These are phyloP conservation scores for Barnettozyma sucrosica DNA, from an alignment of 805 yeast genomes.

Conservation along the genomic window DNA sequence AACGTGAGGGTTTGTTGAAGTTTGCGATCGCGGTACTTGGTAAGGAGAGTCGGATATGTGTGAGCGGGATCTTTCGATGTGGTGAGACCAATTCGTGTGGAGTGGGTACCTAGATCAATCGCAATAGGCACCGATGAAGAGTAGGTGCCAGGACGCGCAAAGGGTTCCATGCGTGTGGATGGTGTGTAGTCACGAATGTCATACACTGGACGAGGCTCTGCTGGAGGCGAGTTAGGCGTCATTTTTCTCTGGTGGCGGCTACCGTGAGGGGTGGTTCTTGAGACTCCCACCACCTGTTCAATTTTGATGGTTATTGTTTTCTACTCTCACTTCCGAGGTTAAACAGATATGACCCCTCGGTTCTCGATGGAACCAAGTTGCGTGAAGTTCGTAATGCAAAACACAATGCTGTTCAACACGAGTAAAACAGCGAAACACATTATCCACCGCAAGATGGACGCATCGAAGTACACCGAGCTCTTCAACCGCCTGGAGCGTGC, in stretches of 20 bases:
- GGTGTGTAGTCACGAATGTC: slow-evolving; percentile 20
- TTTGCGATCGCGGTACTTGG: slow-evolving; percentile 77
- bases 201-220: slow-evolving; percentile 10
- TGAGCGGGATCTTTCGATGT: slow-evolving; percentile 44
- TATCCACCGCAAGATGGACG: not conserved
- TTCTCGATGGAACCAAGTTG: not conserved
- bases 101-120: slow-evolving; percentile 74
- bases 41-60: slow-evolving; percentile 59
- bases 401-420: too few species aligned
- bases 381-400: too few species aligned
- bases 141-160: slow-evolving; percentile 36
- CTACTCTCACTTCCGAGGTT: not conserved
- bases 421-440: too few species aligned
- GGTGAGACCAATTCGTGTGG: slow-evolving; percentile 55
- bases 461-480: slow-evolving; percentile 11
- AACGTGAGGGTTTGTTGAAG: slow-evolving; percentile 54
- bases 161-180: slow-evolving; percentile 35
- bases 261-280: too few species aligned
- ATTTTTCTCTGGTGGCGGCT: too few species aligned
- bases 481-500: slow-evolving; percentile 23
- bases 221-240: not conserved
- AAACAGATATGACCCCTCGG: not conserved
- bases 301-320: too few species aligned
- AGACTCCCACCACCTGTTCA: too few species aligned
- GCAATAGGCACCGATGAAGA: slow-evolving; percentile 62